Percentiles rank a stretch among this genome's conserved stretches.
Conservation (phyloP, 2,329 filamentous ascomycete species). For the Ophiostoma australiae region DNA sequence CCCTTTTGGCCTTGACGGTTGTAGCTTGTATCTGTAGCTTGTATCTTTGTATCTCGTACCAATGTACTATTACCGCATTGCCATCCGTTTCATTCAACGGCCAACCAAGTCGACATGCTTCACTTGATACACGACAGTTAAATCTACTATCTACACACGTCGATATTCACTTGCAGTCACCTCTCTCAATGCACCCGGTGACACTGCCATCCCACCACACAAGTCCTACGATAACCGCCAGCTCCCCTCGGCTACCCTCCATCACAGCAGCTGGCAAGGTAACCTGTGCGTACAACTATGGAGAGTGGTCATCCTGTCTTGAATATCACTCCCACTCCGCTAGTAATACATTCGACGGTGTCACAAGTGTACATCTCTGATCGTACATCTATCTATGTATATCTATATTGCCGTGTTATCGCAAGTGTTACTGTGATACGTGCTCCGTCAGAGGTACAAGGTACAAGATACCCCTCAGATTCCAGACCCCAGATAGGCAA, state of each 20-base stretch:
- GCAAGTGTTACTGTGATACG: neutral
- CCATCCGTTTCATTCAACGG: neutral
- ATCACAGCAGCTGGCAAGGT: neutral
- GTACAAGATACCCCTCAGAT: neutral
- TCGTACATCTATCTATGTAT: neutral
- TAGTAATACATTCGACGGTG: neutral
- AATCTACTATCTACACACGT: neutral
- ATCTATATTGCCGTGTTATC: neutral
- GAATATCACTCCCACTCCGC: neutral
- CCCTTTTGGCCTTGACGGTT: neutral
- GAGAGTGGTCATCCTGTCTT: neutral
- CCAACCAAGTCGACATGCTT: neutral
- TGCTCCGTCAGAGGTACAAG: conserved; percentile 3
- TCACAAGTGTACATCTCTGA: neutral
- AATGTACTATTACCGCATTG: neutral
- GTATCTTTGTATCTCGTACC: neutral
- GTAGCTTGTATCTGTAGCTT: neutral
- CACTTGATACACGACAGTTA: neutral
- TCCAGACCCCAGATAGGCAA: neutral
- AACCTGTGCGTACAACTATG: neutral
- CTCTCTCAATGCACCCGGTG: neutral
- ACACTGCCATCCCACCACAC: neutral
- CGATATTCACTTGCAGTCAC: neutral
- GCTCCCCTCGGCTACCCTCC: conserved; percentile 8
- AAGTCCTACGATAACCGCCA: conserved; percentile 1